Conservation (phyloP, 202 grass and related monocot species). For the Carex arenaria region DNA sequence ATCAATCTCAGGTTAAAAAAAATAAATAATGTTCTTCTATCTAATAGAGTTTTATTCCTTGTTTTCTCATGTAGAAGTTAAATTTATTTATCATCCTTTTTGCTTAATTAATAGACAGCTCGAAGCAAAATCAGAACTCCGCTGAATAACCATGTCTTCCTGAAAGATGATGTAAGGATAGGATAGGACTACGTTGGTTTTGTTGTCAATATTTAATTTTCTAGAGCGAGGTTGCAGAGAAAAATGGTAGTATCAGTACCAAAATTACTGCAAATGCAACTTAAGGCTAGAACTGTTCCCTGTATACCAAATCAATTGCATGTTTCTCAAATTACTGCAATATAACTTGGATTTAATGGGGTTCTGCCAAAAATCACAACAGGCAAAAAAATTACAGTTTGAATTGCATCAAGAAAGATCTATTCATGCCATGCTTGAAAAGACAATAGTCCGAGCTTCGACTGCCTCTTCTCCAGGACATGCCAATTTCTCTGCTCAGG, state of each 20-base stretch:
- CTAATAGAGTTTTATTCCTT: neutral
- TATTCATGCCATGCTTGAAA: slow-evolving; percentile 57
- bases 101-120: neutral
- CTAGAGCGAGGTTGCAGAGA: neutral
- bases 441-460: slow-evolving; percentile 62
- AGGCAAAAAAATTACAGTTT: slow-evolving; percentile 63
- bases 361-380: neutral
- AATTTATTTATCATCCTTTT: neutral
- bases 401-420: slow-evolving; percentile 80
- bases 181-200: neutral
- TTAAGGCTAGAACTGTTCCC: neutral
- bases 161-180: slow-evolving; percentile 57
- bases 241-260: neutral
- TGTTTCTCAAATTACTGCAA: neutral
- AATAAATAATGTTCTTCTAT: neutral
- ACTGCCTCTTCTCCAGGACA: slow-evolving; percentile 70
- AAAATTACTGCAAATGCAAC: neutral
- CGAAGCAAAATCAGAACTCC: slow-evolving; percentile 11
- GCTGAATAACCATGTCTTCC: slow-evolving; percentile 35
- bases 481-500: slow-evolving; percentile 72
- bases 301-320: neutral
- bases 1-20: neutral
- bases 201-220: neutral
- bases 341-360: neutral
- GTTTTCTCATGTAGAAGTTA: neutral